Evolutionary conservation across 2,329 filamentous ascomycete genomes (phyloP).

Genomic region (Gremmenia infestans): DNA sequence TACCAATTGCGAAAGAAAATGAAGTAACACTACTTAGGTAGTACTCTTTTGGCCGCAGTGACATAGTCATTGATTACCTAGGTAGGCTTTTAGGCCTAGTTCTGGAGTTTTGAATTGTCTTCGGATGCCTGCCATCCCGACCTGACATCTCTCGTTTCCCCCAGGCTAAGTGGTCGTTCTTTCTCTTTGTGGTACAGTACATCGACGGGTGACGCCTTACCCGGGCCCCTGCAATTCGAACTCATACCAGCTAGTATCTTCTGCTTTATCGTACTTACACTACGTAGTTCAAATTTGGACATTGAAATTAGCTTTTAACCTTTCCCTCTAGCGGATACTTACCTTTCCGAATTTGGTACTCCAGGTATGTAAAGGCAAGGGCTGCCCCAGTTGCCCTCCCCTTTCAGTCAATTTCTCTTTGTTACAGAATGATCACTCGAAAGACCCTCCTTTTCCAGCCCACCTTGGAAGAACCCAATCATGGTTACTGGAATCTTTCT

Average conservation of each 20-base stretch:
- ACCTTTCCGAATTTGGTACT: background rate
- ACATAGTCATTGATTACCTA: background rate
- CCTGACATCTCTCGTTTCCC: background rate
- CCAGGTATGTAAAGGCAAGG: no score
- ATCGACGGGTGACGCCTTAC: no score
- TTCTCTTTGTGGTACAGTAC: no score
- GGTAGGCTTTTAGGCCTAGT: background rate
- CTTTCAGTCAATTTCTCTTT: background rate
- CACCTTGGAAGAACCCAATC: background rate
- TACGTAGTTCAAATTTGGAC: no score
- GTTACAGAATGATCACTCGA: background rate
- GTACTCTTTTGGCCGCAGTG: background rate
- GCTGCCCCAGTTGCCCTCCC: background rate
- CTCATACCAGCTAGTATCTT: no score
- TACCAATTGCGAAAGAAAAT: background rate
- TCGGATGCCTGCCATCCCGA: background rate
- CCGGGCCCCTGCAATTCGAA: no score
- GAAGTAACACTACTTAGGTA: background rate
- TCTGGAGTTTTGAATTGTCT: background rate
- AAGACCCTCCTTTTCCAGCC: background rate
- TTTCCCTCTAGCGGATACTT: background rate
- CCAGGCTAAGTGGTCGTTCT: no score
- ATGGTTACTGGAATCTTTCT: background rate
- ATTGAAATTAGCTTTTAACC: no score
- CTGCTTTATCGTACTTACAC: no score